phyloP scores from a whole-genome alignment of 129 eudicot genomes.

The sunflower (Helianthus annuus) region DNA sequence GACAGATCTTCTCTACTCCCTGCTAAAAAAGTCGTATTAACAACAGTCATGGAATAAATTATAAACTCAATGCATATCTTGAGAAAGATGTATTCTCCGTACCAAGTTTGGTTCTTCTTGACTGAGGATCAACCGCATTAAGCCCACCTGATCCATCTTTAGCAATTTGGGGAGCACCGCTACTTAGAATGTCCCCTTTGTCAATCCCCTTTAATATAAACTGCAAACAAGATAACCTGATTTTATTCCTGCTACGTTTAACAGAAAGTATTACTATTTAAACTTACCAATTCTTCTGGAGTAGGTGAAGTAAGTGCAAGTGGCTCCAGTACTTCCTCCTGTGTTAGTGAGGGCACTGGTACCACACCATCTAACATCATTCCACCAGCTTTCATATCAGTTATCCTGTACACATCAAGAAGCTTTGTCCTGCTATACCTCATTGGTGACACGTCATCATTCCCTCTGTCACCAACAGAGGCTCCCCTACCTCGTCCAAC shows the following conservation, averaged over 20 bases:
- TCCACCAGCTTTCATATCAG: slow-evolving; percentile 45
- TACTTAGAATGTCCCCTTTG: slow-evolving; percentile 77
- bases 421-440: slow-evolving; percentile 69
- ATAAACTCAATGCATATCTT: not conserved
- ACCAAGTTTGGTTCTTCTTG: slow-evolving; percentile 76
- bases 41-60: slow-evolving; percentile 3
- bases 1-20: slow-evolving; percentile 80
- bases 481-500: slow-evolving; percentile 62
- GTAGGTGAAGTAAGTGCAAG: slow-evolving; percentile 71
- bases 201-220: slow-evolving; percentile 85
- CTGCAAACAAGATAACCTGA: slow-evolving; percentile 37
- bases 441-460: slow-evolving; percentile 45
- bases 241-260: not conserved
- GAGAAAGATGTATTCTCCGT: slow-evolving; percentile 4
- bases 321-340: slow-evolving; percentile 75
- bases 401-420: slow-evolving; percentile 71
- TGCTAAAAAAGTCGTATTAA: slow-evolving; percentile 32
- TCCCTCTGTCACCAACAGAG: slow-evolving; percentile 45
- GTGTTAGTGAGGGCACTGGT: slow-evolving; percentile 75
- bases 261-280: not conserved
- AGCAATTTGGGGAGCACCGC: slow-evolving; percentile 77
- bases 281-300: slow-evolving; percentile 75
- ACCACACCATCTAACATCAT: slow-evolving; percentile 45
- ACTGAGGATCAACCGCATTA: slow-evolving; percentile 48
- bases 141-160: slow-evolving; percentile 75